Evolutionary conservation across 805 yeast genomes (phyloP).

Genomic region (Hanseniaspora thailandica): DNA sequence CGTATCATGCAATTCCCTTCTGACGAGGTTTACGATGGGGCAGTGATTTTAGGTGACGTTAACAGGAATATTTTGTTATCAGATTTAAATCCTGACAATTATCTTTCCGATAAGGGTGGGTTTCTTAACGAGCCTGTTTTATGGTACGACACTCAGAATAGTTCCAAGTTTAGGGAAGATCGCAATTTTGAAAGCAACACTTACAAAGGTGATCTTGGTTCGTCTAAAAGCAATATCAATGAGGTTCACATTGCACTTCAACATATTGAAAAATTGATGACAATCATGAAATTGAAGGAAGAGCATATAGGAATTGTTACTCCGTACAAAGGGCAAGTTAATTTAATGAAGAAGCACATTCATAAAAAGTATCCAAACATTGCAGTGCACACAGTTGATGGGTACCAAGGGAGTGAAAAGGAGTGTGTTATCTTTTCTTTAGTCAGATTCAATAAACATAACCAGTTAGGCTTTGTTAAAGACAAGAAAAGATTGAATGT

Average conservation of each 20-base stretch:
- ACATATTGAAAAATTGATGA: slow-evolving; percentile 44
- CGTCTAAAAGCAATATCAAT: slow-evolving; percentile 65
- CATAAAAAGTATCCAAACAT: slow-evolving; percentile 34
- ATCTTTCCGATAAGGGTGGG: slow-evolving; percentile 41
- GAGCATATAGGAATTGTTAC: slow-evolving; percentile 71
- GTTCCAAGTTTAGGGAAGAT: slow-evolving; percentile 53
- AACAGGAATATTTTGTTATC: slow-evolving; percentile 42
- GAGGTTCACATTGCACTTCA: slow-evolving; percentile 53
- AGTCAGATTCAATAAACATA: slow-evolving; percentile 64
- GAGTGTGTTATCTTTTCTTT: slow-evolving; percentile 69
- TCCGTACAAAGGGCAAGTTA: slow-evolving; percentile 83
- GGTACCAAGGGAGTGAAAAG: slow-evolving; percentile 93
- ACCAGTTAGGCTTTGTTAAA: slow-evolving; percentile 68
- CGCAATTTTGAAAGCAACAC: slow-evolving; percentile 9
- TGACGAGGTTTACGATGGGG: slow-evolving; percentile 46
- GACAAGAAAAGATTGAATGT: slow-evolving; percentile 79
- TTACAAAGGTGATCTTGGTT: slow-evolving; percentile 14
- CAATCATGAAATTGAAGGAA: slow-evolving; percentile 38
- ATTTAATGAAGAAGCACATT: slow-evolving; percentile 40
- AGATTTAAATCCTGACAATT: slow-evolving; percentile 29
- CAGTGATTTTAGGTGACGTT: slow-evolving; percentile 48
- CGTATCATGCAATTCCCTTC: slow-evolving; percentile 73
- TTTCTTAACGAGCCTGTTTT: slow-evolving; percentile 46
- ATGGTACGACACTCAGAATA: slow-evolving; percentile 94
- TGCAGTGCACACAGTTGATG: slow-evolving; percentile 86